Conservation (phyloP, 768 basidiomycete genomes). For the Leucocoprinus leucothites region DNA sequence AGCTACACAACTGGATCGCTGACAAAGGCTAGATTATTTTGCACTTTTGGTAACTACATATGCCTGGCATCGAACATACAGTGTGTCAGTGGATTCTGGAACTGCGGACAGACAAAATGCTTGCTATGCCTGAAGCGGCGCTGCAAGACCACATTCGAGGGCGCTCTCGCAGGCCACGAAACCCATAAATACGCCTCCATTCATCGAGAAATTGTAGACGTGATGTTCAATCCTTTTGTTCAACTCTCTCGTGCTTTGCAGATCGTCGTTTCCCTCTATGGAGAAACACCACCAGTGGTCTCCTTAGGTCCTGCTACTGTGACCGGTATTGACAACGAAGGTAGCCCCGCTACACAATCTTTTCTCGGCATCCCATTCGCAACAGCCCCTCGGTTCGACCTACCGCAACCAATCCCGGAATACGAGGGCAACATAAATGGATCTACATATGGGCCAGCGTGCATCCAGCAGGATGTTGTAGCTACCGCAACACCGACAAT, state of each 20-base stretch:
- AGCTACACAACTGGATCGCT: too few species aligned
- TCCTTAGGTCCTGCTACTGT: not conserved
- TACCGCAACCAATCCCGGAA: constrained; percentile 33
- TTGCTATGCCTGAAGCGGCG: too few species aligned
- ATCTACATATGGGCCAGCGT: constrained; percentile 38
- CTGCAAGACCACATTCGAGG: too few species aligned
- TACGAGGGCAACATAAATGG: constrained; percentile 36
- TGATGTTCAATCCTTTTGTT: not conserved
- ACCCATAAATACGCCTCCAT: too few species aligned
- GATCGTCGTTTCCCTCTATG: not conserved
- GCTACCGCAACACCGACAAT: constrained; percentile 30
- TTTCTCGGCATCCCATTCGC: constrained; percentile 43
- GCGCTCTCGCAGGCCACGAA: too few species aligned
- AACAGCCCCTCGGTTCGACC: constrained; percentile 30
- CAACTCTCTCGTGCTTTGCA: not conserved
- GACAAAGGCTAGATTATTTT: too few species aligned
- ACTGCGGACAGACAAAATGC: too few species aligned
- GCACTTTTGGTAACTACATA: too few species aligned
- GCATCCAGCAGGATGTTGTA: constrained; percentile 41
- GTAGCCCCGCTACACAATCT: constrained; percentile 17
- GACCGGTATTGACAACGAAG: not conserved
- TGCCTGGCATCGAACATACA: too few species aligned
- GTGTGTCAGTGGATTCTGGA: too few species aligned
- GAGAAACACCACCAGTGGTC: not conserved
- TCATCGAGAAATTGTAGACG: too few species aligned